These are phyloP conservation scores for Gracilaria gracilis DNA, from an alignment of 23 red algal genomes.

Conservation along the genomic window DNA sequence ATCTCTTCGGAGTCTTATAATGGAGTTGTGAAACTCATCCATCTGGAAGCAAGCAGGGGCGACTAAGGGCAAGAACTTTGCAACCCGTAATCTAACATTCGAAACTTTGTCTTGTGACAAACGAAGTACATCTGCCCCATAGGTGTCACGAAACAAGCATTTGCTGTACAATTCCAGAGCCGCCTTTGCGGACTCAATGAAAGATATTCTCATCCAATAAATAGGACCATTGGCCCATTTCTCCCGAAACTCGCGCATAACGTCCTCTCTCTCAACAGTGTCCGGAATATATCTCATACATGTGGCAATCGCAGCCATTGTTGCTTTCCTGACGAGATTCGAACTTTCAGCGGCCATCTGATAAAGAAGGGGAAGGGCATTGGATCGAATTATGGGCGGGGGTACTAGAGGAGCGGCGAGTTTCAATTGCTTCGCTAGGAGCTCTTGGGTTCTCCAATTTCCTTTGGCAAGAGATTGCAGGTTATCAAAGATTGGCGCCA, in stretches of 20 bases:
- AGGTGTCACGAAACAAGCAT: slow-evolving; percentile 59
- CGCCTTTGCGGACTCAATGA: slow-evolving; percentile 57
- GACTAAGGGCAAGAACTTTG: slow-evolving; percentile 38
- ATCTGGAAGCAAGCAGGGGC: slow-evolving; percentile 58
- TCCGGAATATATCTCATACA: slow-evolving; percentile 63
- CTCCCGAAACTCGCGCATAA: slow-evolving; percentile 39
- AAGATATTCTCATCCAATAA: slow-evolving; percentile 85
- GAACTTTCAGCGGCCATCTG: slow-evolving; percentile 49
- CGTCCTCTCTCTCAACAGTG: slow-evolving; percentile 44
- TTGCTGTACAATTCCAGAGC: slow-evolving; percentile 50
- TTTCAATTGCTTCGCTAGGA: slow-evolving; percentile 69
- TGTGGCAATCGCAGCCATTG: slow-evolving; percentile 65
- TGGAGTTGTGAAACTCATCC: slow-evolving; percentile 61
- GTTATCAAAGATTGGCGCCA: slow-evolving; percentile 64
- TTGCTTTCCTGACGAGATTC: slow-evolving; percentile 64
- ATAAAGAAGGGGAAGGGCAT: slow-evolving; percentile 74
- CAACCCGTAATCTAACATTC: slow-evolving; percentile 74
- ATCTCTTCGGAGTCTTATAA: slow-evolving; percentile 53
- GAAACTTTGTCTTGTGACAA: slow-evolving; percentile 58
- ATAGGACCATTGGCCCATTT: slow-evolving; percentile 65
- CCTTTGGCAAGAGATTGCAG: slow-evolving; percentile 58
- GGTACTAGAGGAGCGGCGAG: slow-evolving; percentile 53
- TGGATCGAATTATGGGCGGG: slow-evolving; percentile 23
- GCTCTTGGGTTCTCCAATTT: slow-evolving; percentile 80
- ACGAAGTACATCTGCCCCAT: slow-evolving; percentile 39